Evolutionary conservation across 305 asterid species (phyloP), one percentile per base, ranked within the genome.

Genomic region (Andrographis paniculata): DNA sequence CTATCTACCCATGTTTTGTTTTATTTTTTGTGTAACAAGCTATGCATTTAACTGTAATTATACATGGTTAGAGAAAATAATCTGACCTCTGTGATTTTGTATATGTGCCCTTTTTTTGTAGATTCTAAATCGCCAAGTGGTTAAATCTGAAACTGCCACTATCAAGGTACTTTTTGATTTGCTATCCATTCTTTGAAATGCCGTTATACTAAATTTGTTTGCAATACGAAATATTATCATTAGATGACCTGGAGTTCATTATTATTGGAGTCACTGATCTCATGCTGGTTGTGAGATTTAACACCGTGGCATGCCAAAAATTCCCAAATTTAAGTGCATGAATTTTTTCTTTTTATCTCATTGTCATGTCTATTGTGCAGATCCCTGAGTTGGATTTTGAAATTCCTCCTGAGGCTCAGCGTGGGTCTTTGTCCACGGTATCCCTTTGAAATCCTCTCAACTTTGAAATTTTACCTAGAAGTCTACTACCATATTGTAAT

Each of bases 361-460:
- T 28, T 28, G 33, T 28, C 11, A 28, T 60, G 49, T 62, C 62
- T 47, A 40, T 59, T 60, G 19, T 67, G 56, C 78, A 91, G 99
- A 79, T 92, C 39, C 96, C 96, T 38, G 94, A 87, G 58, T 72
- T 92, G 58, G 94, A 84, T 60, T 84, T 92, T 56, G 96, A 87
- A 80, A 87, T 92, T 51, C 96, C 95, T 42, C 94, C 95, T 0
- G 96, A 92, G 67, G 87, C 99, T 57, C 96, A 92, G 69, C 80
- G 95, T 54, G 96, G 96, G 60, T 87, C 95, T 30, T 68, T 92
- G 75, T 83, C 99, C 68, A 81, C 91, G 48, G 99, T 92, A 83
- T 51, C 22, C 59, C 56, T 47, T 42, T 23, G 22, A 27, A 42
- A n/a, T n/a, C n/a, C 22, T n/a, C 46, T 51, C 61, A 27, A 17